Evolutionary conservation across 2,329 filamentous ascomycete genomes (phyloP).

Genomic region (Neobulgaria alba): DNA sequence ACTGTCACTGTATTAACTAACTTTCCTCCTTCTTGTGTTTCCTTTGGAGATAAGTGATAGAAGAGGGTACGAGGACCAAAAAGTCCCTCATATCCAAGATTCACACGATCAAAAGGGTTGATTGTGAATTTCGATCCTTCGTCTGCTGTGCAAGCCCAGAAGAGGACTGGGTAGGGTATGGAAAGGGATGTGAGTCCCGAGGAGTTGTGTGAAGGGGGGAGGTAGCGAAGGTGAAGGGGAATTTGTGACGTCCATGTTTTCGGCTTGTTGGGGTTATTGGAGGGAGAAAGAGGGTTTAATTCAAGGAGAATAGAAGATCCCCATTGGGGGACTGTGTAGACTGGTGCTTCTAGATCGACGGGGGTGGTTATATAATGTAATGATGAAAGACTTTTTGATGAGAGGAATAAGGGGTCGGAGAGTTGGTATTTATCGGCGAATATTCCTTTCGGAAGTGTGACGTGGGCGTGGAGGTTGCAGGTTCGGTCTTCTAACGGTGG

Average conservation of each 20-base stretch:
- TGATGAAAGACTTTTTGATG: conserved; percentile 67
- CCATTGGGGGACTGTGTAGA: conserved; percentile 70
- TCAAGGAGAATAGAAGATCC: conserved; percentile 72
- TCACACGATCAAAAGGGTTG: conserved; percentile 79
- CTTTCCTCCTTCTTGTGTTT: conserved; percentile 7
- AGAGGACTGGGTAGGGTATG: conserved; percentile 75
- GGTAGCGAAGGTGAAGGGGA: conserved; percentile 79
- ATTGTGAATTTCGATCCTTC: conserved; percentile 58
- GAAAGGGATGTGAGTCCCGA: conserved; percentile 46
- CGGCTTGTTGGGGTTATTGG: conserved; percentile 11
- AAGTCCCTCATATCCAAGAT: conserved; percentile 76
- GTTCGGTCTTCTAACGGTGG: conserved; percentile 44
- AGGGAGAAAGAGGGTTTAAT: conserved; percentile 56
- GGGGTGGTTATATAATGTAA: conserved; percentile 64
- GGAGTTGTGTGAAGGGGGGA: conserved; percentile 44
- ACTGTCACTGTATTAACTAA: conserved; percentile 51
- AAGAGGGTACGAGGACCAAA: conserved; percentile 74
- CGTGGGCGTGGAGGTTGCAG: conserved; percentile 69
- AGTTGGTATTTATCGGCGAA: conserved; percentile 89
- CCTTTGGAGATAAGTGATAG: conserved; percentile 59
- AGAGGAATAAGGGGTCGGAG: conserved; percentile 63
- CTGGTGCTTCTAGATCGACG: conserved; percentile 84
- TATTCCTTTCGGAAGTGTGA: conserved; percentile 71
- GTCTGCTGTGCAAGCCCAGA: conserved; percentile 77
- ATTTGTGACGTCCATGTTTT: conserved; percentile 56